Base-by-base conservation (phyloP, 176 grass and related monocot species). In the Cymbopogon citratus region DNA sequence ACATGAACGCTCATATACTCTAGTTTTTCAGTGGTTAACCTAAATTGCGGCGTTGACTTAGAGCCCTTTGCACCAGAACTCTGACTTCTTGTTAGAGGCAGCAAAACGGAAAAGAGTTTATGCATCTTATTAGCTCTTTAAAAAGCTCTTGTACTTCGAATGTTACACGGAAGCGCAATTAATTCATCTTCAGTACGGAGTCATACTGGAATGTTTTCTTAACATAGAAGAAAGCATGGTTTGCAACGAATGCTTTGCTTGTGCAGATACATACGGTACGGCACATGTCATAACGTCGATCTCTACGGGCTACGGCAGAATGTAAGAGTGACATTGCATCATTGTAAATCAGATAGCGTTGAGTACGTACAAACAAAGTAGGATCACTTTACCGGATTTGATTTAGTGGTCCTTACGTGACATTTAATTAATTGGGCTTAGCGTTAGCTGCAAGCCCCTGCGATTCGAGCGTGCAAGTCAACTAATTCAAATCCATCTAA, bases 151-250 rank as follows among this genome's bases (percentile, higher is more conserved):
- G 49, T 19, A 52, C 16, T 7, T 52, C 13, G 16, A 18, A 18
- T 51, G 48, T 51, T 6, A 19, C 6, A 5, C 49, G 18, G 4
- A 19, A 4, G 5, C 18, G 6, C 49, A 52, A 52, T 69, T 56
- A 84, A 77, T 70, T 57, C 63, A 77, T 45, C 51, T 35, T 23
- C 21, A 78, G 14, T 12, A 28, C 8, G 68, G 12, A 77, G 19
- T 51, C 4, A 3, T 54, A 54, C 49, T 46, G 28, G 7, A 67
- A 71, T 8, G 65, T 77, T 63, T 40, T 38, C 83, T 49, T 85
- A 72, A 39, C 66, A 64, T 71, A 13, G 27, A 85, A 79, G 40
- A 61, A 79, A 85, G n/a, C 63, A 9, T 49, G 21, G 40, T 72
- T 71, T 62, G 66, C 66, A 63, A 63, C 48, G 31, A 62, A 63